These are phyloP conservation scores for Letharia lupina DNA, from an alignment of 495 filamentous ascomycete genomes.

Conservation along the genomic window DNA sequence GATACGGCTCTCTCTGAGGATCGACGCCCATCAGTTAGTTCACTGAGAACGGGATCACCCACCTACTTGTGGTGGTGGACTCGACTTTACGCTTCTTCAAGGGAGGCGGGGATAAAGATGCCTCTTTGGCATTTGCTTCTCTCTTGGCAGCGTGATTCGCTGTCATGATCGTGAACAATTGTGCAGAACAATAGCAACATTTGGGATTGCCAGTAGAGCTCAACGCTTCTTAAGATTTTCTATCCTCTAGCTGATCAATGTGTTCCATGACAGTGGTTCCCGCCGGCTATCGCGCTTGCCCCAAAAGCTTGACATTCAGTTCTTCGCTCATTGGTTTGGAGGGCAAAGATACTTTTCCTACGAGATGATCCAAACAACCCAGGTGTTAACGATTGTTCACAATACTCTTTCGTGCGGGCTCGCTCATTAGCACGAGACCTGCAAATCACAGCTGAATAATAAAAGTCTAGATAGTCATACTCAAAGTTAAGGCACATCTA, in stretches of 20 bases:
- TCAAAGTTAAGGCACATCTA: neutral
- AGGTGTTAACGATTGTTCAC: neutral
- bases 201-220: neutral
- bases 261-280: neutral
- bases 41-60: slow-evolving; percentile 3
- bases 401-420: neutral
- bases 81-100: slow-evolving; percentile 51
- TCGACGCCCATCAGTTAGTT: slow-evolving; percentile 6
- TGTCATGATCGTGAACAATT: neutral
- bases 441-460: neutral
- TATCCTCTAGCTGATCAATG: neutral
- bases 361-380: neutral
- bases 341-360: neutral
- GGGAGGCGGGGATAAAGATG: slow-evolving; percentile 34
- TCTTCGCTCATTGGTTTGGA: neutral
- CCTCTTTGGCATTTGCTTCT: slow-evolving; percentile 1
- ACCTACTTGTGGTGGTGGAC: slow-evolving; percentile 65
- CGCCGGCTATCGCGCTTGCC: slow-evolving; percentile 2
- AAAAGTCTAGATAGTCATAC: neutral
- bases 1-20: slow-evolving; percentile 54
- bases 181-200: neutral
- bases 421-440: neutral
- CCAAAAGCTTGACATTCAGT: neutral
- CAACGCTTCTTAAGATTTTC: neutral
- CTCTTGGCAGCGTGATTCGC: neutral